phyloP scores from a whole-genome alignment of 2,329 filamentous ascomycete genomes.

The Aquanectria penicillioides region DNA sequence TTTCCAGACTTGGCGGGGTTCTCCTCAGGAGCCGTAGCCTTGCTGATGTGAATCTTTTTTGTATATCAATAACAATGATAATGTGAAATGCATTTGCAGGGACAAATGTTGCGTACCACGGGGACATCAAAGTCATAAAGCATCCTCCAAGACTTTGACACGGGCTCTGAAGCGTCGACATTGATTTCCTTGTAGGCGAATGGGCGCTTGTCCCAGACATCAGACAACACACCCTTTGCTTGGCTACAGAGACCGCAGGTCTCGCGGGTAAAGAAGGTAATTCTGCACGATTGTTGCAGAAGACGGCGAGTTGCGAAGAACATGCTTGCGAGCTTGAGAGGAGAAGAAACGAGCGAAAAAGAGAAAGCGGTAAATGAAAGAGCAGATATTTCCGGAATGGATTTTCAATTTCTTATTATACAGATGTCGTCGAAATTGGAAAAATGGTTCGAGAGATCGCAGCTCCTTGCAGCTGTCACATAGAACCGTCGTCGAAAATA shows the following conservation, averaged over 20 bases:
- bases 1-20: conserved; percentile 64
- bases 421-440: background rate
- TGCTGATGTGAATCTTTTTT: conserved; percentile 72
- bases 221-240: conserved; percentile 73
- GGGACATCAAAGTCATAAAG: conserved; percentile 86
- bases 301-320: conserved; percentile 60
- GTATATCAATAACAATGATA: background rate
- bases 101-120: conserved; percentile 64
- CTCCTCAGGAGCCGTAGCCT: conserved; percentile 60
- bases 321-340: conserved; percentile 51
- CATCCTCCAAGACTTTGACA: conserved; percentile 73
- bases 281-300: conserved; percentile 63
- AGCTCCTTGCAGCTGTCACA: too few species aligned
- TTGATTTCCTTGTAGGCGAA: conserved; percentile 78
- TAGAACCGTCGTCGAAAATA: background rate
- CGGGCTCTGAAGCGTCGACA: conserved; percentile 74
- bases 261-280: conserved; percentile 79
- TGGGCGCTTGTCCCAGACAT: conserved; percentile 72
- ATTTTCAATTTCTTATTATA: background rate
- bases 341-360: background rate
- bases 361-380: background rate
- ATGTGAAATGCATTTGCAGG: background rate
- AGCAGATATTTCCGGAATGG: background rate
- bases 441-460: conserved; percentile 23
- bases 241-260: conserved; percentile 77